Base-by-base conservation (phyloP, 2,329 filamentous ascomycete genomes). In the Alternaria sp. region DNA sequence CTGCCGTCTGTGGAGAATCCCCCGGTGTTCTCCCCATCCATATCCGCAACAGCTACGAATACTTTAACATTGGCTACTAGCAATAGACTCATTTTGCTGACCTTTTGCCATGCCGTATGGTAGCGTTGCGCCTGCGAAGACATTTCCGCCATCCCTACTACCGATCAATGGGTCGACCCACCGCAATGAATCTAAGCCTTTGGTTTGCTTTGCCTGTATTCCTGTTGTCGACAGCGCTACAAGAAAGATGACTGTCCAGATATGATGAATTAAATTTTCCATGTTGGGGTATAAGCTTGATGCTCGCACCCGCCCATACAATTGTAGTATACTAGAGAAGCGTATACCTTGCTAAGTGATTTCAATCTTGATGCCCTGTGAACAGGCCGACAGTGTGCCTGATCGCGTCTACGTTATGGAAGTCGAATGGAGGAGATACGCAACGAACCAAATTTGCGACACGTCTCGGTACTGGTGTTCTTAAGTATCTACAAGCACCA, bases 1-100 rank as follows among this genome's bases (percentile, higher is more conserved):
- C 72, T 76, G 8, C 72, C 72, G 44, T 80, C 79, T 5, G 79
- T 81, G 6, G 84, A 82, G 68, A 86, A 87, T 0, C 85, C 85
- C 39, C 82, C 85, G 57, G 86, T 84, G 45, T 86, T 84, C 45
- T 73, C 63, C 80, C 85, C 55, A 77, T 81, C 76, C 7, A 80
- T 78, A 56, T 82, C 80, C 3, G 80, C 79, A 5, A 79, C 80
- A 23, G 80, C 79, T 74, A 24, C 65, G 9, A 76, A 79, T 11
- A 77, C 80, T 66, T 86, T 81, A 67, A 83, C 51, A 34, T 23
- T n/a, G 5, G 36, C 17, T 39, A 21, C 5, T 14, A 14, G 10
- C 21, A 26, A 21, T 29, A 6, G 6, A 8, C 23, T 42, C 14
- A n/a, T 11, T 9, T 29, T 41, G n/a, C 51, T 29, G 39, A 70